Base-by-base conservation (phyloP, 768 basidiomycete genomes). In the Mycena haematopus region DNA sequence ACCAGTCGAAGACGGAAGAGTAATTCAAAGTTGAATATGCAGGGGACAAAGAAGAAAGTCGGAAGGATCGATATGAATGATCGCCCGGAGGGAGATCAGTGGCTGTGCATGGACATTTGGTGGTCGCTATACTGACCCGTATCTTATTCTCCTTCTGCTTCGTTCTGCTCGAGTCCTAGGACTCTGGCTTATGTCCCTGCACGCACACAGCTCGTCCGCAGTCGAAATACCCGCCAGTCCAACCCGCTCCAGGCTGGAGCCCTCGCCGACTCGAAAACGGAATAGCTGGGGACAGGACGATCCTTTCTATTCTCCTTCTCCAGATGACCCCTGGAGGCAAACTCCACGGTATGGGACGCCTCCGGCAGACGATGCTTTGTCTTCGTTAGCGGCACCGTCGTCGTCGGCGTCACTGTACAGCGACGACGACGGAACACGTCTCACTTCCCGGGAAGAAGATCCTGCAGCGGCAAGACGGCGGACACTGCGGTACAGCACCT, bases 401-500 rank as follows among this genome's bases (percentile, higher is more conserved):
- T 82, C 81, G 5, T 84, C 87, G 3, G 49, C 1, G 76, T 91
- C 25, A 80, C 84, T 62, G 14, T 76, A 79, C 52, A 74, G 78
- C 57, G 87, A 87, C 47, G 87, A 87, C 68, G 87, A 88, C 67
- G 80, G 86, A 64, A 80, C 81, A 0, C 83, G 78, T 66, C 76
- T 91, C 61, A 89, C 88, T 52, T n/a, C 79, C 2, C 66, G 76
- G 68, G 46, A 69, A 52, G 33, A 71, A 72, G 50, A 71, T 67
- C 35, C 72, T 67, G 24, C 75, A 71, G 54, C 72, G 60, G 25
- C 67, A 62, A 62, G 69, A 71, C 52, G 75, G 69, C 60, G 74
- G 69, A 82, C 82, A 0, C 65, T 81, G 56, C 83, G 85, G 13
- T 89, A 90, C 68, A 84, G 78, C 64, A 63, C 78, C 0, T 73